phyloP scores from a whole-genome alignment of 2,329 filamentous ascomycete genomes.

The Botryotinia narcissicola region DNA sequence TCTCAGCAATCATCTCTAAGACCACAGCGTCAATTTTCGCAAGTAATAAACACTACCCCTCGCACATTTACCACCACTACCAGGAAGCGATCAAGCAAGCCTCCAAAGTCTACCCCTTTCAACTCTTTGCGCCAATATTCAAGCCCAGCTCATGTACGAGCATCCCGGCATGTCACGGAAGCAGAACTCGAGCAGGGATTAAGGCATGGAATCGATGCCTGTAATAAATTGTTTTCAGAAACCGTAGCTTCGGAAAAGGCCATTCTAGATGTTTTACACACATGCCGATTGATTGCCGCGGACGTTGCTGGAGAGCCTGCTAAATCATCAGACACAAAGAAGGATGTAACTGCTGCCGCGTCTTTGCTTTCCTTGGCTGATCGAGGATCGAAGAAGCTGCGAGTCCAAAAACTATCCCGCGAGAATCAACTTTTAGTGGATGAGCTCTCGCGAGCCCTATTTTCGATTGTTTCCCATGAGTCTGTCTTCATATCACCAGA shows the following conservation, averaged over 20 bases:
- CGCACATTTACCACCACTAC: slow-evolving; percentile 30
- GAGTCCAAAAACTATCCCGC: slow-evolving; percentile 24
- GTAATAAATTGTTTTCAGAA: slow-evolving; percentile 29
- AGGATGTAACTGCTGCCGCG: slow-evolving; percentile 46
- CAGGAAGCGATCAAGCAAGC: slow-evolving; percentile 18
- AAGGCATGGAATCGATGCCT: slow-evolving; percentile 26
- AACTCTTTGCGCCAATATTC: neutral
- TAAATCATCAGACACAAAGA: slow-evolving; percentile 23
- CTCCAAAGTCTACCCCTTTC: neutral
- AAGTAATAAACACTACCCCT: slow-evolving; percentile 21
- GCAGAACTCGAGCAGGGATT: slow-evolving; percentile 29
- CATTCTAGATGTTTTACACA: slow-evolving; percentile 24
- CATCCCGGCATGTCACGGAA: slow-evolving; percentile 20
- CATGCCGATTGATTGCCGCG: slow-evolving; percentile 32
- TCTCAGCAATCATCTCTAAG: slow-evolving; percentile 22
- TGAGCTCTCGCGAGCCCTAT: slow-evolving; percentile 59
- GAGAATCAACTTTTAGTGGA: slow-evolving; percentile 39
- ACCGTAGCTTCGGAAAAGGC: slow-evolving; percentile 31
- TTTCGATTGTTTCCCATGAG: slow-evolving; percentile 68
- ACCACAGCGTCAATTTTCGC: slow-evolving; percentile 24
- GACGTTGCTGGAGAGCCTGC: slow-evolving; percentile 30
- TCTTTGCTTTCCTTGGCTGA: slow-evolving; percentile 50
- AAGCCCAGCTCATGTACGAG: neutral
- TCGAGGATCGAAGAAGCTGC: slow-evolving; percentile 24
- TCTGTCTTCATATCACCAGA: slow-evolving; percentile 76